Evolutionary conservation across 257 asterid genomes (phyloP), one percentile per base, ranked within the genome.

Genomic region (Ilex asprella): DNA sequence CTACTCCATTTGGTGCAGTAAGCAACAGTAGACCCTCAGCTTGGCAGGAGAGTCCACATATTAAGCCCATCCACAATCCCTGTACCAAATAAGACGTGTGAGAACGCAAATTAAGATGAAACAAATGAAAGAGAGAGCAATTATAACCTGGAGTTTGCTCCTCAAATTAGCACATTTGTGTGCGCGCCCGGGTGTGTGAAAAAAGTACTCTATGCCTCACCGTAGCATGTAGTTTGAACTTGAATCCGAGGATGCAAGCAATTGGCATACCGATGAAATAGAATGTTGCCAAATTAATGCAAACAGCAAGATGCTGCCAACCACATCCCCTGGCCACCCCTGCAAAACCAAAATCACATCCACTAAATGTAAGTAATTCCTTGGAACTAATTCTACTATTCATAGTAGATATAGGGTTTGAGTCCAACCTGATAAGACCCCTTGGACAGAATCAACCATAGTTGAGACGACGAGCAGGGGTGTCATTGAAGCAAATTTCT

Each of bases 241-340:
- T 35, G 8, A 35, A 35, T 35, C 7, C 41, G 27, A 21, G 27
- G 27, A 21, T 21, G 27, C 27, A 21, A 21, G 93, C 82, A 39
- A 87, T 61, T 10, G 85, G 70, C 87, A 87, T 83, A 55, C 96
- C 97, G 32, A 90, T 69, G 61, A 67, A 27, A 69, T 90, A 90
- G 67, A 75, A 87, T 2, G 81, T 72, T 10, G 76, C 95, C 70
- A 87, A 58, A 71, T 83, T 87, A 43, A 85, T 79, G 21, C 67
- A 59, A 72, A 82, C 77, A 0, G 73, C 95, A 59, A 79, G 68
- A 70, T 82, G 85, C 78, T 87, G 96, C 88, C 85, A 80, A 31
- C 95, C 96, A 49, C 92, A 80, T 7, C 95, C 96, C 74, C 97
- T 80, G 0, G 83, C 84, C 49, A 84, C 96, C 67, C 95, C 97